Evolutionary conservation across 2,329 filamentous ascomycete species (phyloP).

Genomic region (Penicillium olsonii): DNA sequence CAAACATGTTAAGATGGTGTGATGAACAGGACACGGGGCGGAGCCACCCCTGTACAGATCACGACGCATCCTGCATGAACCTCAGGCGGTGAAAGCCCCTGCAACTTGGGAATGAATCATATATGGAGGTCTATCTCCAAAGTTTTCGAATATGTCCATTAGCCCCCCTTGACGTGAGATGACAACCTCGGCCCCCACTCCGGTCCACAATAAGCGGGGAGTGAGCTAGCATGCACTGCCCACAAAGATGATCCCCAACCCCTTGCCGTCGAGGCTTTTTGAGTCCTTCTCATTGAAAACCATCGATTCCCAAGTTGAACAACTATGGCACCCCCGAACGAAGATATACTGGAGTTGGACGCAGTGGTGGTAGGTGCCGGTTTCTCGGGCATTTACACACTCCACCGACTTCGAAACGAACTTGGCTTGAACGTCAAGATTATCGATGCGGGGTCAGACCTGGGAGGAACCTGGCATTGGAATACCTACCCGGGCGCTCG

Average conservation of each 20-base stretch:
- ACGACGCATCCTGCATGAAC: too few relatives aligned
- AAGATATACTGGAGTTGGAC: constrained; percentile 5
- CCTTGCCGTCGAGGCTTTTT: too few relatives aligned
- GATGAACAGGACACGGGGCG: too few relatives aligned
- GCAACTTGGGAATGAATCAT: too few relatives aligned
- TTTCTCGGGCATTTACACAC: constrained; percentile 17
- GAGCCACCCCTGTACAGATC: too few relatives aligned
- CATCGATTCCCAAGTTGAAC: not conserved
- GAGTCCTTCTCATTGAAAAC: too few relatives aligned
- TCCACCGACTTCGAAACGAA: constrained; percentile 13
- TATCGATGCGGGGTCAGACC: constrained; percentile 11
- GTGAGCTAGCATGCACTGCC: not conserved
- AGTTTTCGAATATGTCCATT: too few relatives aligned
- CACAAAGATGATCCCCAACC: too few relatives aligned
- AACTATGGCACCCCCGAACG: not conserved
- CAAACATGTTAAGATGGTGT: too few relatives aligned
- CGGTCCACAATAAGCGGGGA: not conserved
- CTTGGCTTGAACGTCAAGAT: constrained; percentile 15
- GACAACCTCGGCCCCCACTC: not conserved
- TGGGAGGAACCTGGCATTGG: constrained; percentile 16
- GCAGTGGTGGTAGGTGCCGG: constrained; percentile 16
- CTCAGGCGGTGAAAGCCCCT: too few relatives aligned
- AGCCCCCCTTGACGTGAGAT: not conserved
- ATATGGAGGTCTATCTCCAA: too few relatives aligned
- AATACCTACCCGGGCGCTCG: constrained; percentile 19